A percentile compares a stretch with the other conserved stretches of the same genome.
Evolutionary conservation across 441 rosid genomes (phyloP).

Genomic region (Croton laevigatus): DNA sequence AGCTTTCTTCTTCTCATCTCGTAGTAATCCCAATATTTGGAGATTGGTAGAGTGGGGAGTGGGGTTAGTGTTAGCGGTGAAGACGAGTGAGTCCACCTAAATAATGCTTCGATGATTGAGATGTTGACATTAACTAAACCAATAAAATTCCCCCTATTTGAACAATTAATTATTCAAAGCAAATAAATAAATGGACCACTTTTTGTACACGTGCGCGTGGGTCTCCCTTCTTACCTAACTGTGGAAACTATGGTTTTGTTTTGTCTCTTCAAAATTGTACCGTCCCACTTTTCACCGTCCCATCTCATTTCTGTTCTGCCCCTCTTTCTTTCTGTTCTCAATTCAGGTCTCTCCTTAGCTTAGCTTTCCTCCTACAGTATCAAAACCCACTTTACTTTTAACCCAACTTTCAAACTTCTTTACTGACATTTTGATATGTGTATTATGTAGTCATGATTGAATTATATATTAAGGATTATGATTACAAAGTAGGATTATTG

Average conservation of each 20-base stretch:
- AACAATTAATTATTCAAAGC: not conserved
- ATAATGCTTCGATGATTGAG: slow-evolving; percentile 65
- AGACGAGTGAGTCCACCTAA: slow-evolving; percentile 36
- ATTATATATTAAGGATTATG: too few species aligned
- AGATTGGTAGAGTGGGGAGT: too few species aligned
- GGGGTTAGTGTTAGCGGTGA: slow-evolving; percentile 18
- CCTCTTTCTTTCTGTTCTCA: too few species aligned
- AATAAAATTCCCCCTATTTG: slow-evolving; percentile 29
- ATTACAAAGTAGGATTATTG: too few species aligned
- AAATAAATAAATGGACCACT: slow-evolving; percentile 32
- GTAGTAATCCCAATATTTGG: not conserved
- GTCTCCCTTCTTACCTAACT: slow-evolving; percentile 41
- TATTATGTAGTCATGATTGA: too few species aligned
- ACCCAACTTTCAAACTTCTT: too few species aligned
- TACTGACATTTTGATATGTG: too few species aligned
- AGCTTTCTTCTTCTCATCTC: not conserved
- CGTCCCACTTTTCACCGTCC: not conserved
- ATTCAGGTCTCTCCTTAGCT: too few species aligned
- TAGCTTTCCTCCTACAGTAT: too few species aligned
- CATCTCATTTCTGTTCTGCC: not conserved
- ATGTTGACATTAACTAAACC: slow-evolving; percentile 42
- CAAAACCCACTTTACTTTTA: too few species aligned
- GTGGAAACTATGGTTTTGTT: slow-evolving; percentile 21
- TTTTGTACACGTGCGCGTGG: slow-evolving; percentile 54
- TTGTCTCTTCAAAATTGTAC: not conserved